These are phyloP conservation scores for Fusarium austroafricanum DNA, from an alignment of 2,329 filamentous ascomycete species.

Conservation along the genomic window DNA sequence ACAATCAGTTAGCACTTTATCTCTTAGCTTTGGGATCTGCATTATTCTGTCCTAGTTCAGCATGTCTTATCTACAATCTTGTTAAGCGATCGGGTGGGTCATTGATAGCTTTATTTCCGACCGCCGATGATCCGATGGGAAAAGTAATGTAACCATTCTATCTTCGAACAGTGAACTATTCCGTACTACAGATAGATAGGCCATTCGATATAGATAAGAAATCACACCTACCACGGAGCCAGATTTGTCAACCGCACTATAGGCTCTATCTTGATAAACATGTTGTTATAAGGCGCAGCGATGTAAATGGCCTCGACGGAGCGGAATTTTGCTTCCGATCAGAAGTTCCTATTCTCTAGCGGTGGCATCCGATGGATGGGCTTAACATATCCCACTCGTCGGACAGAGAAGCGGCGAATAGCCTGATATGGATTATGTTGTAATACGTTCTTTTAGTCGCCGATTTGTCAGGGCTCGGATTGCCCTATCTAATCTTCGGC, in stretches of 20 bases:
- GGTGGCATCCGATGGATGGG: too few species aligned
- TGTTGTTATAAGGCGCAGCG: not conserved
- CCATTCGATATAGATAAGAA: too few species aligned
- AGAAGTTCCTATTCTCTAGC: not conserved
- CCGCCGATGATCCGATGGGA: too few species aligned
- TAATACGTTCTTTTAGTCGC: accelerated
- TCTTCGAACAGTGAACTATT: too few species aligned
- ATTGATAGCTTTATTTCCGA: too few species aligned
- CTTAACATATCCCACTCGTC: not conserved
- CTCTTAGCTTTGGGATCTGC: too few species aligned
- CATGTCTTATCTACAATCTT: too few species aligned
- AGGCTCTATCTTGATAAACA: not conserved
- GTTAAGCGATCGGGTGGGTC: too few species aligned
- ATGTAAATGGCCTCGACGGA: not conserved
- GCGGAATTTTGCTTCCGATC: accelerated
- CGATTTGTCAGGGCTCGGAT: not conserved
- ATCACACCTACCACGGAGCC: not conserved
- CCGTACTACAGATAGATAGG: too few species aligned
- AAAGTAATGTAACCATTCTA: too few species aligned
- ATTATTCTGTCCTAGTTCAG: too few species aligned
- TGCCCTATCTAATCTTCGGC: not conserved
- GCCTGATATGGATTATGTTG: not conserved
- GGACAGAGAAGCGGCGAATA: not conserved
- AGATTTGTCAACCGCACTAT: not conserved
- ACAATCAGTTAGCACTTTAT: too few species aligned